Base-by-base conservation (phyloP, 2,329 filamentous ascomycete species). In the Ophiostoma sp. region DNA sequence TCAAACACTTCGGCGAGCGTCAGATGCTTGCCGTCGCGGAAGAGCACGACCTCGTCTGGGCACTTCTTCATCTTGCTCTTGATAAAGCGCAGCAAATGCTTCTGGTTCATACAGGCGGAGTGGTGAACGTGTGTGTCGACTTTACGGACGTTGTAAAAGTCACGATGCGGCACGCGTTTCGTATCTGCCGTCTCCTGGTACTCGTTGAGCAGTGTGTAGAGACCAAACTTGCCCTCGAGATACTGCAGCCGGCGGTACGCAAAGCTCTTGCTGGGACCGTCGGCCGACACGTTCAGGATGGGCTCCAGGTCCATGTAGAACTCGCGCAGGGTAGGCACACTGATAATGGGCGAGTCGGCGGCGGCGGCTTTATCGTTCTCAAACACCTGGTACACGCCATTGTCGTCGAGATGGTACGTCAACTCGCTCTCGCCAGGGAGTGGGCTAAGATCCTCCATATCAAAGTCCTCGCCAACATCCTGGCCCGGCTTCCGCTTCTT, bases 51-150 rank as follows among this genome's bases (percentile, higher is more conserved):
- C 83, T 99, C 96, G 79, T 98, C 93, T 0, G 95, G 94, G 22
- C 89, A 96, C 82, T 97, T 99, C 88, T 98, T 98, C 94, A 99
- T 98, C 84, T 99, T 99, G 83, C 94, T 97, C 84, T 99, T 99
- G 85, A 99, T 99, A 83, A 99, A 99, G 72, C 96, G 93, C 75
- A 99, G 85, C 73, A 99, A 84, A 87, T 99, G 96, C 83, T 99
- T 99, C 82, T 99, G 96, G 80, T 99, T 99, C 96, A 99, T 99
- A 81, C 96, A 99, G 31, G 96, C 96, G 19, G 96, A 99, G 82
- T 99, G 96, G 81, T 99, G 96, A 78, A 99, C 96, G 87, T 99
- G 96, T 9, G 96, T 99, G 80, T 99, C 96, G 69, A 99, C 96
- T 82, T 99, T 99, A 80, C 96, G 89, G 68, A 99, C 96, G 80